Base-by-base conservation (phyloP, 176 grass and related monocot genomes). In the Triticum urartu region DNA sequence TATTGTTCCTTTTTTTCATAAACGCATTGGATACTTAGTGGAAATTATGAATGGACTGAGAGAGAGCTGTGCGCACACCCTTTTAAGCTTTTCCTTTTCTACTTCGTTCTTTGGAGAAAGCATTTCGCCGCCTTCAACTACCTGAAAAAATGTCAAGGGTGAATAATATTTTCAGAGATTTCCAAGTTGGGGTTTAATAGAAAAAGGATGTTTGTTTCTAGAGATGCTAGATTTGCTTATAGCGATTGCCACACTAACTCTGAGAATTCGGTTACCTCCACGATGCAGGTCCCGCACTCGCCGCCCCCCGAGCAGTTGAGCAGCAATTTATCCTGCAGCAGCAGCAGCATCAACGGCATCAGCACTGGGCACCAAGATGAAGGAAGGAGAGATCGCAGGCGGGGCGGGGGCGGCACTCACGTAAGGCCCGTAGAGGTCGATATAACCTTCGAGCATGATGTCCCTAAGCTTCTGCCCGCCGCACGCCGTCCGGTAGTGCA, bases 401-500 rank as follows among this genome's bases (percentile, higher is more conserved):
- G 43, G 40, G 43, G 42, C 9, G 2, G 43, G 43, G 10, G 11
- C 43, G 43, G 3, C 43, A 61, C 88, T 86, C 66, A 98, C 96
- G 80, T 98, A 94, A 40, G 96, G 96, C 24, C 96, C 93, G 84
- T 98, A 95, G 70, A 98, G 90, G 88, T 98, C 93, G 83, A 98
- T 95, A 80, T 89, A 72, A 4, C 34, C 48, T 9, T 95, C 76
- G 38, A 98, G 81, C 93, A 98, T 98, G 86, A 98, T 91, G 79
- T 98, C 93, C 85, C 96, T 89, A 74, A 98, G 90, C 85, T 94
- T 98, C 90, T 94, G 90, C 39, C 93, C 93, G 65, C 96, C 93
- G 85, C 88, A 32, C 65, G 96, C 91, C 75, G 91, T 86, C 78
- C 96, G 73, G 77, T 94, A 98, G 43, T 92, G 93, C 45, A 98